Evolutionary conservation across 805 yeast species (phyloP), one percentile per base, ranked within the genome.

Genomic region (Pichia paraexigua): DNA sequence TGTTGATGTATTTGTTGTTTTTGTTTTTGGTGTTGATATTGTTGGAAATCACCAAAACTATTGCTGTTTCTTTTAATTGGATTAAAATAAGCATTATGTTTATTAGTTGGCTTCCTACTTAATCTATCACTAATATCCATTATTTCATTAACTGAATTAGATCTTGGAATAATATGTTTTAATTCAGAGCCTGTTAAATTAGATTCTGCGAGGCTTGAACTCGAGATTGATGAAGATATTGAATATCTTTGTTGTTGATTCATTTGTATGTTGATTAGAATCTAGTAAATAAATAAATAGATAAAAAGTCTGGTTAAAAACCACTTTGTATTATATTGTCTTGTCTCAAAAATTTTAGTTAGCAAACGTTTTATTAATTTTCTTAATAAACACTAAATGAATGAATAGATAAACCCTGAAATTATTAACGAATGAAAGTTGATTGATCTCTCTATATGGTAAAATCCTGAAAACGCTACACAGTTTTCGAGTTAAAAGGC

Each of bases 41-140:
- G 49, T 42, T 18, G 41, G 20, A 27, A 45, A 22, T 43, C 37
- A 22, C 17, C 32, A 37, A 24, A 41, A 28, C 40, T 41, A 12
- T 35, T 27, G 27, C 37, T 47, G 25, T 21, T 41, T 18, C 41
- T 47, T n/a, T 40, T 46, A 17, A 27, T 10, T 11, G 22, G 12
- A n/a, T 21, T 48, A 5, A 43, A 22, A 30, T 21, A 24, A 21
- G 41, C 30, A 17, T 42, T 52, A 15, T 53, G 51, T 21, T 50
- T 55, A 47, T 21, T 6, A 5, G 71, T 60, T 12, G 72, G 54
- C 51, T 68, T 70, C 49, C 69, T 69, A n/a, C 57, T 58, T 54
- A 77, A 75, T 53, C 65, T 68, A 27, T 63, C 64, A 27, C 75
- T 78, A 37, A 73, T 57, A 17, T 60, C 55, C 9, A 53, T 37